Base-by-base conservation (phyloP, 1,284 basidiomycete genomes). In the Rhizopogon parksii region DNA sequence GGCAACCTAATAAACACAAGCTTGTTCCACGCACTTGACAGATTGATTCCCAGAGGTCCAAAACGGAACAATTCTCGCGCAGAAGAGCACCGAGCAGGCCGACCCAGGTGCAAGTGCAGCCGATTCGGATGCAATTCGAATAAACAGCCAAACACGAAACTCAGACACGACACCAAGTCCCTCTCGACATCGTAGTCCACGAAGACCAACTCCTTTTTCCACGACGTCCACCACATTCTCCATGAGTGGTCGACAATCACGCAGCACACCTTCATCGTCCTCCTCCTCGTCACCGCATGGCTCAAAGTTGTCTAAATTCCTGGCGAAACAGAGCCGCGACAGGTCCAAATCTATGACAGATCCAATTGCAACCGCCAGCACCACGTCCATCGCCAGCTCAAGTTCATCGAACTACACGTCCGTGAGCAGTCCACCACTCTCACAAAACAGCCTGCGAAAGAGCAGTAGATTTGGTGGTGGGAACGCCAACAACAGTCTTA, bases 281-380 rank as follows among this genome's bases (percentile, higher is more conserved):
- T 66, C 70, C 15, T 64, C 69, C 11, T 61, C 63, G 19, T 59
- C 63, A 34, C 63, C 62, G 30, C 60, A 65, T 34, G 50, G 64
- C 46, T 78, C 79, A 30, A 85, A 84, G 64, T 69, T 86, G 15
- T 74, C 82, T 60, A 83, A 78, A 60, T 83, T 86, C 60, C 71
- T 86, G 9, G 79, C 83, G 63, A 85, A 83, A 59, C 71, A 75
- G 61, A 70, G 64, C 45, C 72, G 82, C 49, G 82, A 84, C 68
- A 70, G 82, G 54, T 77, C 78, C 36, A 80, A 75, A 68, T 80
- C 80, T 27, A 66, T 78, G 56, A 72, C 73, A 53, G 79, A 82
- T 56, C 59, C 71, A 47, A 56, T 56, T 21, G 61, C 62, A 56
- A 70, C 68, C 53, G 71, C 66, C 51, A 68, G 69, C 57, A 72